Evolutionary conservation across 164 flowering plant species (phyloP), one percentile per base, ranked within the genome.

Genomic region (Berberis thunbergii): DNA sequence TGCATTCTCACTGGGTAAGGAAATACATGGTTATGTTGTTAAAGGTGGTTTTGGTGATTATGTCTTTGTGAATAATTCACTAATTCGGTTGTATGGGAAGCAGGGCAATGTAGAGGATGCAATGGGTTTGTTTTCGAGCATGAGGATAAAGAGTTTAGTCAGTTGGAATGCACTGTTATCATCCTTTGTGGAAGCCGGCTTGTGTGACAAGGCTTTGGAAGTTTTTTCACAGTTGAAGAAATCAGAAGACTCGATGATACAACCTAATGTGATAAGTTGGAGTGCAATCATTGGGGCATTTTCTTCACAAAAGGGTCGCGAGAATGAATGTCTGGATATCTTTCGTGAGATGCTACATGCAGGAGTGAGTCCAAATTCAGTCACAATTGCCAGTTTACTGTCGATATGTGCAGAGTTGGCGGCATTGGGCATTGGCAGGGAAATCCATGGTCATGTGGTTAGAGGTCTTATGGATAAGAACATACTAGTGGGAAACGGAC

Each of bases 81-180:
- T 88, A 56, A 76, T 88, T 54, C 72, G 75, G 49, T 26, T 80
- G 64, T 85, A 88, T 71, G 97, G 96, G 57, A 86, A 76, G 75
- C 69, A 67, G 62, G 84, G 86, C 52, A 61, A 69, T 50, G 46
- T 72, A 54, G 59, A 67, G 45, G 76, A 74, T 58, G 86, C 88
- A 4, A 72, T 66, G 40, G 63, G 6, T 3, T 43, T 83, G 54
- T 88, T 91, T 72, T 60, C 59, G 7, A 80, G 75, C 55, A 75
- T 79, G 49, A 60, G 78, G 67, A 45, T 54, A 0, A 86, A 80
- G 75, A 75, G 66, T 59, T 55, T 88, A 57, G 83, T 81, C 40
- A 84, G 83, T 71, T 91, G 96, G 96, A 88, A 88, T 69, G 74
- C 87, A 9, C 59, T 88, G 64, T 81, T 88, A 45, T 79, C 91